A percentile compares a stretch with the other conserved stretches of the same genome.
These are phyloP conservation scores for Saxispiralis lemnorum DNA, from an alignment of 495 filamentous ascomycete genomes.

Conservation along the genomic window DNA sequence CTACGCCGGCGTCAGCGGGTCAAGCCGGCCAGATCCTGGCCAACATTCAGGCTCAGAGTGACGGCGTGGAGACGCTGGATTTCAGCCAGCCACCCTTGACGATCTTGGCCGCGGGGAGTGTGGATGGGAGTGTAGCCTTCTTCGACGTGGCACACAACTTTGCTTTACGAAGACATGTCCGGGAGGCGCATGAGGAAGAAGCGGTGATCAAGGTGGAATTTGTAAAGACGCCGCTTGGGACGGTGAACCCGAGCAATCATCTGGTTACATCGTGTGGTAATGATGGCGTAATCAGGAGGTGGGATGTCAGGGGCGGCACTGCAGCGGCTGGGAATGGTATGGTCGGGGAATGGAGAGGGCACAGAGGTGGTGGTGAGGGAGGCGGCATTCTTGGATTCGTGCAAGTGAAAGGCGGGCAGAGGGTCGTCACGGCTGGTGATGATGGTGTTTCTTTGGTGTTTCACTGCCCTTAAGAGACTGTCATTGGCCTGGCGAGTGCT, in stretches of 20 bases:
- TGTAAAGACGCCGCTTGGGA: slow-evolving; percentile 29
- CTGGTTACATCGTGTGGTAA: slow-evolving; percentile 67
- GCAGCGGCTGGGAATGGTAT: slow-evolving; percentile 29
- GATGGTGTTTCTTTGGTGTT: slow-evolving; percentile 18
- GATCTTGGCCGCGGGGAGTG: slow-evolving; percentile 71
- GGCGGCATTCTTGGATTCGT: slow-evolving; percentile 19
- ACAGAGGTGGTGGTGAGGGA: slow-evolving; percentile 20
- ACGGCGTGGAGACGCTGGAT: slow-evolving; percentile 68
- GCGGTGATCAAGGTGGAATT: slow-evolving; percentile 89
- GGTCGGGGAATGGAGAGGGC: slow-evolving; percentile 18
- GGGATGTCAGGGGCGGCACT: slow-evolving; percentile 73
- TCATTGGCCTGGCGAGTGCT: too few relatives aligned
- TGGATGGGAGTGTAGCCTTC: slow-evolving; percentile 77
- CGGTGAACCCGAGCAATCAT: slow-evolving; percentile 29
- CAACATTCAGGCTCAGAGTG: slow-evolving; percentile 48
- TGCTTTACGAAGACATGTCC: slow-evolving; percentile 60
- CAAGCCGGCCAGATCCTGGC: slow-evolving; percentile 69
- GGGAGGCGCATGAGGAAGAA: slow-evolving; percentile 62
- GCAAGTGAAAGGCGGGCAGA: slow-evolving; percentile 15
- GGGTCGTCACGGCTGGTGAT: slow-evolving; percentile 19
- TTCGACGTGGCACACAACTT: slow-evolving; percentile 74
- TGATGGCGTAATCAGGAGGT: slow-evolving; percentile 71
- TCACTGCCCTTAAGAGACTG: slow-evolving; percentile 1
- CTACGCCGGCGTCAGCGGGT: slow-evolving; percentile 27
- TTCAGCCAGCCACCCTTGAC: slow-evolving; percentile 61